Percentiles rank a stretch among this genome's conserved stretches.
phyloP scores from a whole-genome alignment of 225 moss, liverwort and hornwort genomes.

The Lunularia cruciata region DNA sequence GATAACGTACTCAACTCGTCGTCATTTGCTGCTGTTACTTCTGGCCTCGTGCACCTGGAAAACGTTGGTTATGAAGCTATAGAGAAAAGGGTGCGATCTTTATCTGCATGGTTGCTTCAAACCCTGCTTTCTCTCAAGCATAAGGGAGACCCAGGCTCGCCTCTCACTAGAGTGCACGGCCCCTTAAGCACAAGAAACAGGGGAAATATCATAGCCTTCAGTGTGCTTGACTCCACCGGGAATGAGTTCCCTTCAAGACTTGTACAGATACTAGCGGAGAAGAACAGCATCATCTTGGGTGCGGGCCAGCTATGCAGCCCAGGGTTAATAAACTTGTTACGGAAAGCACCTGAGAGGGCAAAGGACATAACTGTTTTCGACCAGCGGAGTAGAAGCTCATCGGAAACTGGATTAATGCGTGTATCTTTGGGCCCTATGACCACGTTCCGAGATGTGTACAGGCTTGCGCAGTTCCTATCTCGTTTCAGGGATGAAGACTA shows the following conservation, averaged over 20 bases:
- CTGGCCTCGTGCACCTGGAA: slow-evolving; percentile 68
- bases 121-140: slow-evolving; percentile 53
- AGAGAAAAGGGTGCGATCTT: slow-evolving; percentile 60
- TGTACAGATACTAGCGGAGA: slow-evolving; percentile 61
- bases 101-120: slow-evolving; percentile 62
- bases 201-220: slow-evolving; percentile 72
- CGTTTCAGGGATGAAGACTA: slow-evolving; percentile 78
- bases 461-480: slow-evolving; percentile 65
- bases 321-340: slow-evolving; percentile 49
- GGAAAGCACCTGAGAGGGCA: slow-evolving; percentile 41
- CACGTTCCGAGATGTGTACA: slow-evolving; percentile 70
- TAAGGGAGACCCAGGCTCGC: slow-evolving; percentile 42
- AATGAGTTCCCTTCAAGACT: slow-evolving; percentile 49
- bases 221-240: slow-evolving; percentile 66
- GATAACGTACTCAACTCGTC: slow-evolving; percentile 64
- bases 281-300: slow-evolving; percentile 64
- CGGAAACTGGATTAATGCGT: slow-evolving; percentile 42
- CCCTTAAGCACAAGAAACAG: slow-evolving; percentile 49
- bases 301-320: slow-evolving; percentile 58
- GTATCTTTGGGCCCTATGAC: slow-evolving; percentile 71
- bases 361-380: slow-evolving; percentile 51
- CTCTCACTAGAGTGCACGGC: slow-evolving; percentile 62
- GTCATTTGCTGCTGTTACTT: slow-evolving; percentile 63
- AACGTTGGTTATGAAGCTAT: slow-evolving; percentile 60
- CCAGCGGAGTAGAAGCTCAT: background rate